Evolutionary conservation across 2,329 filamentous ascomycete genomes (phyloP).

Genomic region (Ophiostoma novo-ulmi): DNA sequence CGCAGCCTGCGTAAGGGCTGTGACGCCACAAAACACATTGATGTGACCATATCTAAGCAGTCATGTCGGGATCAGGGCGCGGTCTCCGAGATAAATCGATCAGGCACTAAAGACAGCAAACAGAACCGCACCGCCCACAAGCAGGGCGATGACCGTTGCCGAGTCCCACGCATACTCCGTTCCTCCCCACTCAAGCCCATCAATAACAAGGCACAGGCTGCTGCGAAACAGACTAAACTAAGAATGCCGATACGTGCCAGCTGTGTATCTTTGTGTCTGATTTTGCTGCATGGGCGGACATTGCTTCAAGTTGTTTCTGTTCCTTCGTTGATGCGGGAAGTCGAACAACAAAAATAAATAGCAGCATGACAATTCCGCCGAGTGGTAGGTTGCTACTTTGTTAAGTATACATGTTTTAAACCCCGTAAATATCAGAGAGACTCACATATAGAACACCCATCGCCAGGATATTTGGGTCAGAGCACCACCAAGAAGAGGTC

Average conservation of each 20-base stretch:
- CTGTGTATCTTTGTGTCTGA: background rate
- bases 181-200: background rate
- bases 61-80: background rate
- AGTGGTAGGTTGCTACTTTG: background rate
- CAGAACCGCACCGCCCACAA: background rate
- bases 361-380: background rate
- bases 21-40: background rate
- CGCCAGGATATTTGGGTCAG: background rate
- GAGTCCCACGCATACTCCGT: slow-evolving; percentile 1
- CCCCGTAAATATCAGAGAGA: background rate
- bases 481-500: background rate
- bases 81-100: background rate
- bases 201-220: background rate
- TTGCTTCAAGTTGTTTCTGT: background rate
- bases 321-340: background rate
- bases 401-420: background rate
- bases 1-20: background rate
- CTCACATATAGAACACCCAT: background rate
- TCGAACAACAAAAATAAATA: background rate
- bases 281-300: background rate
- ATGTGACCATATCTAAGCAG: background rate
- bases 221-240: background rate
- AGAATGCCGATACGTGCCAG: background rate
- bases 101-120: background rate
- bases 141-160: background rate